A percentile compares a stretch with the other conserved stretches of the same genome.
Conservation (phyloP, 257 asterid genomes). For the Thymus mandschuricus region DNA sequence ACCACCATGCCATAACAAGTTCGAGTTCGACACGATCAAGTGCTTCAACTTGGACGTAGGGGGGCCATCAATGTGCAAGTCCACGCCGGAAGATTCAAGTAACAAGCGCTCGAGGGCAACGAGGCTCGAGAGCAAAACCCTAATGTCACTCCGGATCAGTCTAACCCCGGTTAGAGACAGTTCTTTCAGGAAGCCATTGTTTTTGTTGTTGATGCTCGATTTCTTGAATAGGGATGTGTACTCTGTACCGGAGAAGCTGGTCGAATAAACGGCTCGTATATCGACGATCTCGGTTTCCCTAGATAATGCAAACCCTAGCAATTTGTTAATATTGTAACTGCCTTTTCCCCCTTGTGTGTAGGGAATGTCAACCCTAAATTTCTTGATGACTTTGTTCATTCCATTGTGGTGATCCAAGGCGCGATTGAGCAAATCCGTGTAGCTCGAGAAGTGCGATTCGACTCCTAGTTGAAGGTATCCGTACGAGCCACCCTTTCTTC, state of each 20-base stretch:
- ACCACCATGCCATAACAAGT: too few species aligned
- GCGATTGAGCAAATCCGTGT: neutral
- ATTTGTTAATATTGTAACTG: neutral
- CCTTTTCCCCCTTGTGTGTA: neutral
- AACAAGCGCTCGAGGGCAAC: neutral
- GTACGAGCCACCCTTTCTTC: neutral
- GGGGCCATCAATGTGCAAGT: neutral
- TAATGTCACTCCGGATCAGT: neutral
- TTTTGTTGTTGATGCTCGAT: neutral
- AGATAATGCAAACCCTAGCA: neutral
- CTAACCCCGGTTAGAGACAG: neutral
- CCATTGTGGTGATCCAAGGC: neutral
- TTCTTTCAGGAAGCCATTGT: neutral
- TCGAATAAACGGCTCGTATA: neutral
- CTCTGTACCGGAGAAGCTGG: neutral
- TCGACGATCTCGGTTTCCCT: neutral
- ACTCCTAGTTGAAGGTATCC: too few species aligned
- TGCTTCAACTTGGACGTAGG: neutral
- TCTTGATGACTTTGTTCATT: neutral
- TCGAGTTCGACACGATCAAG: neutral
- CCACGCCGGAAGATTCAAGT: neutral
- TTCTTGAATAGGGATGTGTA: neutral
- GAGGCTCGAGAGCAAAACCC: neutral
- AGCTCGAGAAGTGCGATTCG: neutral
- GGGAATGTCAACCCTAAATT: neutral